Percentiles rank a stretch among this genome's conserved stretches.
Evolutionary conservation across 2,329 filamentous ascomycete species (phyloP).

Genomic region (Penicillium sp.): DNA sequence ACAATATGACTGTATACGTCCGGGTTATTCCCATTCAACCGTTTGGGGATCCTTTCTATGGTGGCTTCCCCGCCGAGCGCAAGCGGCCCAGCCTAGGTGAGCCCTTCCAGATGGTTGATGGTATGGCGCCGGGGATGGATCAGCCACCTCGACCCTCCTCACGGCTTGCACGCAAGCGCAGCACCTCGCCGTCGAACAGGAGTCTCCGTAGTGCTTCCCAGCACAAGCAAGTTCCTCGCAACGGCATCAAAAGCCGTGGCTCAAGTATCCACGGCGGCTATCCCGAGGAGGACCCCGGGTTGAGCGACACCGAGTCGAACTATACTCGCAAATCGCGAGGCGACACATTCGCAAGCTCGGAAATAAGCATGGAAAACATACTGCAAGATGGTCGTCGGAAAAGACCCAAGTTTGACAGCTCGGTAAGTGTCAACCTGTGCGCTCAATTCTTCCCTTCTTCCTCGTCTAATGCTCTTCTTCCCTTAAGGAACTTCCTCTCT

Average conservation of each 20-base stretch:
- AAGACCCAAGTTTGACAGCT: constrained; percentile 91
- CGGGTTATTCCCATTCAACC: constrained; percentile 65
- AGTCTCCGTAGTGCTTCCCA: constrained; percentile 74
- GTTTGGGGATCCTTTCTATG: constrained; percentile 46
- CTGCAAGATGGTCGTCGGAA: constrained; percentile 94
- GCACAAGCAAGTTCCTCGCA: constrained; percentile 66
- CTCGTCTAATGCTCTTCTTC: constrained; percentile 15
- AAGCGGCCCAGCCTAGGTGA: constrained; percentile 58
- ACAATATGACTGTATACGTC: constrained; percentile 91
- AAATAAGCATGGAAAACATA: constrained; percentile 97
- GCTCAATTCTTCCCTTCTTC: constrained; percentile 16
- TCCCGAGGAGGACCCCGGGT: constrained; percentile 70
- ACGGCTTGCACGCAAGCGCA: constrained; percentile 68
- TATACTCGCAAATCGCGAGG: constrained; percentile 70
- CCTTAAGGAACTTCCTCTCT: constrained; percentile 82
- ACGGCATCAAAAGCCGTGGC: constrained; percentile 62
- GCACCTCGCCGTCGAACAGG: constrained; percentile 66
- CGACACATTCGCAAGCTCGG: constrained; percentile 86
- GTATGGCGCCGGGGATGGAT: constrained; percentile 48
- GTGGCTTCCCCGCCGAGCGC: constrained; percentile 50
- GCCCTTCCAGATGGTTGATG: constrained; percentile 60
- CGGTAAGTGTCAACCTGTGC: constrained; percentile 60
- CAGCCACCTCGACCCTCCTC: constrained; percentile 65
- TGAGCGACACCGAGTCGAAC: constrained; percentile 82
- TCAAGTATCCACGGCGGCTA: constrained; percentile 54